These are phyloP conservation scores for Trypanosoma lewisi DNA, from an alignment of 208 protist genomes.

Conservation along the genomic window DNA sequence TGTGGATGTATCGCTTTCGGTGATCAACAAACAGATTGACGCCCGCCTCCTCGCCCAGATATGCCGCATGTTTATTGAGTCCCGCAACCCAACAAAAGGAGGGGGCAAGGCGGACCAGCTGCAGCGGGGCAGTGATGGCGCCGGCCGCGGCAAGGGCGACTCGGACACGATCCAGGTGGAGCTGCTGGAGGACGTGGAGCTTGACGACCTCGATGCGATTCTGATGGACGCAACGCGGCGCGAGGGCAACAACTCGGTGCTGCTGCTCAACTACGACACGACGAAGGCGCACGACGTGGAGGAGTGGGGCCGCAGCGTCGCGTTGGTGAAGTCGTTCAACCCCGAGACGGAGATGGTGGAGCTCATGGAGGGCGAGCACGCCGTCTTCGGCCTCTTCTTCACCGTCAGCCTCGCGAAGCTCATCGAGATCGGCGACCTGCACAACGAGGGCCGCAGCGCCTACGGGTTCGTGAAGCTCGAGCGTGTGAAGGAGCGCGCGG, in stretches of 20 bases:
- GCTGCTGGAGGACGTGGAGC: conserved; percentile 68
- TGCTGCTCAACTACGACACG: conserved; percentile 85
- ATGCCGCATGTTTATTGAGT: conserved; percentile 79
- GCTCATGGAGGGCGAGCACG: conserved; percentile 82
- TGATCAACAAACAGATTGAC: conserved; percentile 86
- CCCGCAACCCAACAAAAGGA: conserved; percentile 29
- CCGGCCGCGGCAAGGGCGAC: background rate
- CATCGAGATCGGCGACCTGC: conserved; percentile 74
- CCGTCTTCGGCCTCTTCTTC: conserved; percentile 71
- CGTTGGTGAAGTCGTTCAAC: conserved; percentile 75
- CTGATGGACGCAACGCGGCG: conserved; percentile 59
- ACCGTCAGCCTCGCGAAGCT: conserved; percentile 56
- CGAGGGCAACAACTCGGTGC: conserved; percentile 42
- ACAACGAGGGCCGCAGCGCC: conserved; percentile 68
- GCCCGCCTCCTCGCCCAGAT: conserved; percentile 77
- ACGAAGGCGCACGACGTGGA: conserved; percentile 52
- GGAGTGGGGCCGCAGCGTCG: conserved; percentile 69
- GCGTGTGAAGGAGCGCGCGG: background rate
- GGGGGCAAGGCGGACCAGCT: conserved; percentile 15
- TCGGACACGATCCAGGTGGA: conserved; percentile 50
- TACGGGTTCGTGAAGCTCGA: conserved; percentile 76
- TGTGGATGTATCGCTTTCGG: conserved; percentile 84
- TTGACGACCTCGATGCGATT: conserved; percentile 65
- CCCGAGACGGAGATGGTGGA: conserved; percentile 58
- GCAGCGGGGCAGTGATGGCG: conserved; percentile 3